phyloP scores from a whole-genome alignment of 2,329 filamentous ascomycete species.

The Monosporascus sp. region DNA sequence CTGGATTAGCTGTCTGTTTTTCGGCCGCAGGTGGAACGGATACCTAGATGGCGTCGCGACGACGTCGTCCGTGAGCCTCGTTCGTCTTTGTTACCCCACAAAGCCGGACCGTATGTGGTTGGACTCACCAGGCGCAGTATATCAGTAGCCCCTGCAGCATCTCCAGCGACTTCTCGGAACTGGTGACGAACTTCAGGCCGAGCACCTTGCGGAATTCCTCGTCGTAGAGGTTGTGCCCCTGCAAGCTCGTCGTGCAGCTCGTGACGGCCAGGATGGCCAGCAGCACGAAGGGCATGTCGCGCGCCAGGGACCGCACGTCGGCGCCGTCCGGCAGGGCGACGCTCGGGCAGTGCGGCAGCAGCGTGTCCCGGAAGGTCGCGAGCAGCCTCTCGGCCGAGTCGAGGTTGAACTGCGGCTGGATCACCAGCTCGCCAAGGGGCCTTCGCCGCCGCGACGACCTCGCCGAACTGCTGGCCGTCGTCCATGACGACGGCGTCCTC shows the following conservation, averaged over 20 bases:
- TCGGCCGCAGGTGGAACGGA: conserved; percentile 49
- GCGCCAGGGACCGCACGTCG: conserved; percentile 40
- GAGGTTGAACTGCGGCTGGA: conserved; percentile 51
- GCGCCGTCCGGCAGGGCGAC: conserved; percentile 35
- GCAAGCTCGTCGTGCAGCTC: conserved; percentile 42
- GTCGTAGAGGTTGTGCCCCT: conserved; percentile 50
- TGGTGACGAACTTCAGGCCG: conserved; percentile 51
- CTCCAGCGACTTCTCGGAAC: conserved; percentile 53
- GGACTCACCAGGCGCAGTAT: conserved; percentile 50
- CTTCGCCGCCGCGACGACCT: conserved; percentile 28
- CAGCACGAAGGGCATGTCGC: conserved; percentile 46
- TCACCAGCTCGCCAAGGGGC: conserved; percentile 34
- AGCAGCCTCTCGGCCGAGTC: conserved; percentile 46
- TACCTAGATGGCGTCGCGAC: conserved; percentile 36
- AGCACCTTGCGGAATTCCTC: conserved; percentile 53
- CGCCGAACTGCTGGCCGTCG: conserved; percentile 21
- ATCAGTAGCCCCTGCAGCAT: conserved; percentile 53
- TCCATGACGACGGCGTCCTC: conserved; percentile 18
- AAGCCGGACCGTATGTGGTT: background rate
- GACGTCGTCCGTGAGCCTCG: no score
- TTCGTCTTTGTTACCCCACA: no score
- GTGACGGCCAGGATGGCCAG: conserved; percentile 49
- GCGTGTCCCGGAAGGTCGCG: conserved; percentile 37
- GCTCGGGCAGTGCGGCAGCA: conserved; percentile 37
- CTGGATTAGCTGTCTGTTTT: conserved; percentile 43